Percentiles rank a stretch among this genome's conserved stretches.
Evolutionary conservation across 331 rosid genomes (phyloP).

Genomic region (Ulmus americana): DNA sequence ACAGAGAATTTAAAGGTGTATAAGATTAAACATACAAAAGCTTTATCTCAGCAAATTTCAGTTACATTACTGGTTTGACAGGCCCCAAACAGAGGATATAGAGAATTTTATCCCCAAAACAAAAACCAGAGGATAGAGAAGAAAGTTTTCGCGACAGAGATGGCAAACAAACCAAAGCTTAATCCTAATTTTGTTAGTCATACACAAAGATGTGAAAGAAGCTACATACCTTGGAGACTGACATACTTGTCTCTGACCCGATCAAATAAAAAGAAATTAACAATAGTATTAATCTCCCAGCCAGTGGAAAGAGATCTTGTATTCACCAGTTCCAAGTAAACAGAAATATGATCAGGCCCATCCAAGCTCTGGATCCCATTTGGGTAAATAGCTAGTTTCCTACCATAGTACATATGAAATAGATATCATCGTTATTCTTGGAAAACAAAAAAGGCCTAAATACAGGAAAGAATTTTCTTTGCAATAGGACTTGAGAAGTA

Average conservation of each 20-base stretch:
- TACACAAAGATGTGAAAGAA: not conserved
- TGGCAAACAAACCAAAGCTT: not conserved
- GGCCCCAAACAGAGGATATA: not conserved
- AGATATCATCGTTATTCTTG: not conserved
- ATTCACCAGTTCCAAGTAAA: constrained; percentile 16
- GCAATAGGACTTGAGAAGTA: not conserved
- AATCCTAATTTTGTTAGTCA: not conserved
- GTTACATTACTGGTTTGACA: no score
- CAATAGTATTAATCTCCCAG: constrained; percentile 19
- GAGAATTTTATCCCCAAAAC: no score
- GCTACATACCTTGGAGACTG: constrained; percentile 21
- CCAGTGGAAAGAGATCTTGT: constrained; percentile 5
- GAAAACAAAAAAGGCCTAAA: no score
- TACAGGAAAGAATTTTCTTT: no score
- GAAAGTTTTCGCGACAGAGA: not conserved
- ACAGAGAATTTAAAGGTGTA: not conserved
- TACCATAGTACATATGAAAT: not conserved
- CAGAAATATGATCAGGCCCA: constrained; percentile 17
- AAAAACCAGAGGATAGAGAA: not conserved
- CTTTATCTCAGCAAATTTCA: not conserved
- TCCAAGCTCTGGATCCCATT: constrained; percentile 16
- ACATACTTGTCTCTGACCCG: constrained; percentile 16
- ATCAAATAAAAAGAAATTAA: constrained; percentile 23
- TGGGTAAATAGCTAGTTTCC: constrained; percentile 27
- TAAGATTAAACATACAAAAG: not conserved